phyloP scores from a whole-genome alignment of 805 yeast genomes.

The Saccharomyces paradoxus region DNA sequence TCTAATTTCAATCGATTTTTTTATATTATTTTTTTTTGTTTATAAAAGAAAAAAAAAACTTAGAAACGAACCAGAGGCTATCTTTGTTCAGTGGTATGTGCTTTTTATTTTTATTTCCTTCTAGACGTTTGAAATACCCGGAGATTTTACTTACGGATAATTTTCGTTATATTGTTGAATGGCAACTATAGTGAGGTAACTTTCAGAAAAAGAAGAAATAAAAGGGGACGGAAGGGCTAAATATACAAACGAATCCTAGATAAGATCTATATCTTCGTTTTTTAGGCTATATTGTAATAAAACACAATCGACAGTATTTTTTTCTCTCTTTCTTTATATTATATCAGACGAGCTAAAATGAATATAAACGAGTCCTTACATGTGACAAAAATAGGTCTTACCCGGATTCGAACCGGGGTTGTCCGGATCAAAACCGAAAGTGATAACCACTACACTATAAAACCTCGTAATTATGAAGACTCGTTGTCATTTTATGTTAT shows the following conservation, averaged over 20 bases:
- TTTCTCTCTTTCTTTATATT: background rate
- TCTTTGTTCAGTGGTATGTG: background rate
- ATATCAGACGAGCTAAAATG: too few relatives aligned
- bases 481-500: too few relatives aligned
- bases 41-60: background rate
- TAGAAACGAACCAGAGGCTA: background rate
- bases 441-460: conserved; percentile 75
- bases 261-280: background rate
- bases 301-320: background rate
- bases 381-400: conserved; percentile 44
- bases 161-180: background rate
- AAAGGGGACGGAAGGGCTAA: background rate
- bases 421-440: conserved; percentile 74
- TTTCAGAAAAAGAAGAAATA: background rate
- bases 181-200: background rate
- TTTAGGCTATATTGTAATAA: background rate
- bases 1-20: background rate
- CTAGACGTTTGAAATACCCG: background rate
- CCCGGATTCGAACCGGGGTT: conserved; percentile 85
- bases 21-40: background rate
- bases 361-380: too few relatives aligned
- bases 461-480: background rate
- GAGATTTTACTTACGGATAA: background rate
- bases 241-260: background rate
- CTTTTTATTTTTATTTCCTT: background rate